Conservation (phyloP, 345 rosid species). For the Orychophragmus violaceus region DNA sequence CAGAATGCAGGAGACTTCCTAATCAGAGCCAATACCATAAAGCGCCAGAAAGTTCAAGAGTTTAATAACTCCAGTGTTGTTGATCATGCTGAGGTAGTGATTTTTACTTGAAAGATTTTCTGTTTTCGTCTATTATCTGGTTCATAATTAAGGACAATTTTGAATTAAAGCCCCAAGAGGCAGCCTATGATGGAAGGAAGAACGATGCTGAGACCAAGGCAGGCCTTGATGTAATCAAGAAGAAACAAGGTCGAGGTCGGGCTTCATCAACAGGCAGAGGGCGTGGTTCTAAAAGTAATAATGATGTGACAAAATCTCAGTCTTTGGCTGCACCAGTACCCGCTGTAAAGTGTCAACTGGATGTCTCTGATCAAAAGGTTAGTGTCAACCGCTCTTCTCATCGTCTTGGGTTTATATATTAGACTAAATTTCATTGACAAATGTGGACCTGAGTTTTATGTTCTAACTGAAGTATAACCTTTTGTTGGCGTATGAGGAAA, state of each 20-base stretch:
- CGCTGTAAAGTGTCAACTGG: constrained; percentile 59
- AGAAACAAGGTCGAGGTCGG: constrained; percentile 84
- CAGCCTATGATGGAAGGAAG: constrained; percentile 56
- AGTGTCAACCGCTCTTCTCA: constrained; percentile 1
- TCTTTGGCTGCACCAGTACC: constrained; percentile 37
- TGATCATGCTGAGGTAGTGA: constrained; percentile 57
- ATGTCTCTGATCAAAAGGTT: constrained; percentile 65
- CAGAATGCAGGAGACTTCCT: constrained; percentile 84
- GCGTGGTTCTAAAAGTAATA: constrained; percentile 71
- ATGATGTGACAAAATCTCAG: constrained; percentile 47
- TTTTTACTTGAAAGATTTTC: not conserved
- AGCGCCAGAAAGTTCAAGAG: constrained; percentile 74
- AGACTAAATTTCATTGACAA: not conserved
- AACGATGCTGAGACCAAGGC: constrained; percentile 56
- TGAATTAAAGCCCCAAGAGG: constrained; percentile 36
- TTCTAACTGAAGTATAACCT: not conserved
- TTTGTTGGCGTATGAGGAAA: not conserved
- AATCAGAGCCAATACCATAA: constrained; percentile 83
- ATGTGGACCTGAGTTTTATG: not conserved
- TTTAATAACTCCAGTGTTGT: constrained; percentile 42
- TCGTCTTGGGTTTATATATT: not conserved
- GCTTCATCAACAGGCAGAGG: constrained; percentile 70
- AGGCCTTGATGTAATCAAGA: constrained; percentile 48
- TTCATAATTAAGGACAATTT: not conserved
- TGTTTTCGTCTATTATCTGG: not conserved